Conservation (phyloP, 805 yeast genomes). For the Metschnikowia hibisci region DNA sequence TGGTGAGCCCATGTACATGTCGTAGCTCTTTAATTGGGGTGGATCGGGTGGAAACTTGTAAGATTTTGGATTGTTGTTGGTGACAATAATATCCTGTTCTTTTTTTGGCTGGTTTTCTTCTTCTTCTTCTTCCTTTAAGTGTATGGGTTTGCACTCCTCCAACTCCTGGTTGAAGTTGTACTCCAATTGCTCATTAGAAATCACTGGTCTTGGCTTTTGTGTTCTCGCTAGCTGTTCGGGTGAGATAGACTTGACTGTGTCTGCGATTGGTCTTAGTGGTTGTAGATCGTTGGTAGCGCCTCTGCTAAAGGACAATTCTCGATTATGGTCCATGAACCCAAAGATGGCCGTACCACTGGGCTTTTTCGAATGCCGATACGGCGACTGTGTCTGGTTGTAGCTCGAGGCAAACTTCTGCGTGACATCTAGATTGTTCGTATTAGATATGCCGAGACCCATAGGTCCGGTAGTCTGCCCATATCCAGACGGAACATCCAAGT, state of each 20-base stretch:
- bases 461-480: conserved; percentile 18
- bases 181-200: conserved; percentile 17
- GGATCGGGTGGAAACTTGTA: conserved; percentile 52
- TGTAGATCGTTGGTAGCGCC: conserved; percentile 20
- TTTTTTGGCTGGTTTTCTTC: conserved; percentile 4
- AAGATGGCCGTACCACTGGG: conserved; percentile 79
- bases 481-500: conserved; percentile 58
- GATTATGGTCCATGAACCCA: conserved; percentile 64
- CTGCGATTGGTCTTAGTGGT: conserved; percentile 17
- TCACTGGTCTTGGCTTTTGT: conserved; percentile 1
- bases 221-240: conserved; percentile 21
- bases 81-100: conserved; percentile 43
- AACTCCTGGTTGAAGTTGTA: conserved; percentile 18
- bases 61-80: conserved; percentile 43
- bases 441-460: conserved; percentile 2
- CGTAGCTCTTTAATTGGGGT: conserved; percentile 2
- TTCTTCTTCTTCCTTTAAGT: conserved; percentile 30
- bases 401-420: conserved; percentile 7
- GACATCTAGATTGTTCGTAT: not conserved
- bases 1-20: not conserved
- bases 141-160: conserved; percentile 21
- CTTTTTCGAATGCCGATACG: conserved; percentile 49
- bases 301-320: conserved; percentile 60
- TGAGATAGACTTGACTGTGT: conserved; percentile 25
- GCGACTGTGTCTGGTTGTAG: conserved; percentile 15